Conservation (phyloP, 148 eudicot genomes). For the Spergularia bocconei region DNA sequence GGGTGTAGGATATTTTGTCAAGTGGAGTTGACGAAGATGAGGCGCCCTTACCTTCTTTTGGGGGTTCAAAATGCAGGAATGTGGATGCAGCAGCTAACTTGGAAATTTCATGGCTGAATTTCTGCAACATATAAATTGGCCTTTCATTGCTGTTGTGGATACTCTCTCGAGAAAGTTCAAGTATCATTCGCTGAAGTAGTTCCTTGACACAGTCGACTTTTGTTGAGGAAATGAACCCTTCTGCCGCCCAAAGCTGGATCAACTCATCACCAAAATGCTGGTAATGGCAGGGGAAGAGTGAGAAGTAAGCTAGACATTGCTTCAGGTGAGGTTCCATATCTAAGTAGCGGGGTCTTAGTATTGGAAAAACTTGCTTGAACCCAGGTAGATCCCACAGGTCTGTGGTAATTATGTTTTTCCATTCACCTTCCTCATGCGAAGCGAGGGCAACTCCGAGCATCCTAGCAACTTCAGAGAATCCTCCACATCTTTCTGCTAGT, state of each 20-base stretch:
- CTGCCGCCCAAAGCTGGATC: slow-evolving; percentile 2
- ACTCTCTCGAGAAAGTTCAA: not conserved
- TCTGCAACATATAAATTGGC: not conserved
- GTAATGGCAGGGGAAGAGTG: not conserved
- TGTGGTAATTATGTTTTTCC: not conserved
- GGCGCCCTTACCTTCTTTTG: not conserved
- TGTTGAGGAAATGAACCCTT: not conserved
- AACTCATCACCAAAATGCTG: not conserved
- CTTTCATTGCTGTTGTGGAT: no score
- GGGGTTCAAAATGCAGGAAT: not conserved
- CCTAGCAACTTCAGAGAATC: slow-evolving; percentile 8
- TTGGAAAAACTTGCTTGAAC: not conserved
- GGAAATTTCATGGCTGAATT: not conserved
- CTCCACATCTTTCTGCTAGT: not conserved
- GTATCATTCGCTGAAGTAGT: not conserved
- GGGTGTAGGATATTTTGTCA: no score
- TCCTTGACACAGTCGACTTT: not conserved
- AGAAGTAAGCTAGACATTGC: not conserved
- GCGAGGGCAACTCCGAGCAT: not conserved
- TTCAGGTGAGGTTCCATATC: not conserved
- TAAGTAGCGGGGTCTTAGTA: not conserved
- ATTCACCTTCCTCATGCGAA: not conserved
- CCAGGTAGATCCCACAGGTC: not conserved
- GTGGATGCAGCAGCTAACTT: not conserved
- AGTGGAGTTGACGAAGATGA: no score